Evolutionary conservation across 495 filamentous ascomycete genomes (phyloP), one percentile per base, ranked within the genome.

Genomic region (Bathelium albidoporum): DNA sequence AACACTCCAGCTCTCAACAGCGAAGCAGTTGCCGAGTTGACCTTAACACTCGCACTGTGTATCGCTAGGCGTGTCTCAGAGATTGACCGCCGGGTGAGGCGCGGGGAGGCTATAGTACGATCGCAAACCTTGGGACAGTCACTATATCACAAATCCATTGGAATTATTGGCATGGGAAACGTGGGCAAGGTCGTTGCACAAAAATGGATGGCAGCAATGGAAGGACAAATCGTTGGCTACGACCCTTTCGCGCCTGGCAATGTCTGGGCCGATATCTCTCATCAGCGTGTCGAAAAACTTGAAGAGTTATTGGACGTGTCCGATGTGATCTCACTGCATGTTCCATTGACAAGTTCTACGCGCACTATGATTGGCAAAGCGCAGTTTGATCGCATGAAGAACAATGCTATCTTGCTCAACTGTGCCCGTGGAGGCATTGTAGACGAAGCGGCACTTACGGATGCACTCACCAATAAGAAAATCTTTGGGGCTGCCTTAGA

Each of bases 91-190:
- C 69, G 73, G 2, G 67, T 73, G 44, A 70, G 71, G 62, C 62
- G 62, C n/a, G 62, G 62, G 1, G 65, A 64, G 12, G 70, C 69
- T 43, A 64, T 70, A 3, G 70, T 75, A 3, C 71, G 71, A 0
- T 72, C 70, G 64, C 66, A 74, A 62, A 70, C 70, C 2, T 71
- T 72, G 60, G 74, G 74, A 1, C 14, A 74, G 49, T 74, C 70
- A 5, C 68, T 77, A 31, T 66, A 66, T 32, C 60, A 67, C 29
- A 75, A 72, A 58, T 75, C 73, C 0, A 62, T 77, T 28, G 75
- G 75, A 9, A 71, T 77, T 22, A 71, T 77, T 32, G 75, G 75
- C 24, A 77, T 77, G 75, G 75, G 73, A 2, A 77, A 77, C 36
- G 75, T 77, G 45, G 75, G 74, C 0, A 66, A 67, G 7, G 70